A percentile compares a stretch with the other conserved stretches of the same genome.
These are phyloP conservation scores for Cordyceps farinosa DNA, from an alignment of 2,329 filamentous ascomycete genomes.

Conservation along the genomic window DNA sequence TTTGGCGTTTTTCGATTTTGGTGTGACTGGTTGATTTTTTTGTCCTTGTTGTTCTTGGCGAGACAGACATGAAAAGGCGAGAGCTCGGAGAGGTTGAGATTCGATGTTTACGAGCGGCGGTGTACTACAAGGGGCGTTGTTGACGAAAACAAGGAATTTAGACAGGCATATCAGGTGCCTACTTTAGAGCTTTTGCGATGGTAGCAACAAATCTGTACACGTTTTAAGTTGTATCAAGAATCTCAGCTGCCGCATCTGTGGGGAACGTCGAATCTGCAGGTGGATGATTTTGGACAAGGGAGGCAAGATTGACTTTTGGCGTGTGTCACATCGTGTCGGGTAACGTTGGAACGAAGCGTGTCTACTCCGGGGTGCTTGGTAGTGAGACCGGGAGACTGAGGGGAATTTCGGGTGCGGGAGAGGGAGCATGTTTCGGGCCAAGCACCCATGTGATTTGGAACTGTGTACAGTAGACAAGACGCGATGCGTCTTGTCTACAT, in stretches of 20 bases:
- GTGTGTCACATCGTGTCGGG: not conserved
- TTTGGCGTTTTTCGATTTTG: conserved; percentile 10
- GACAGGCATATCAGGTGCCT: not conserved
- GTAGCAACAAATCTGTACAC: not conserved
- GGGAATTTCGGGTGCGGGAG: too few species aligned
- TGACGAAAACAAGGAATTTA: not conserved
- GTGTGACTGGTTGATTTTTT: conserved; percentile 2
- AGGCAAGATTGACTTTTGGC: not conserved
- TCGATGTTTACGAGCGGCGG: not conserved
- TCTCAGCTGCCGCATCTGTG: not conserved
- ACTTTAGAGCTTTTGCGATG: not conserved
- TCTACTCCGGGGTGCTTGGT: too few species aligned
- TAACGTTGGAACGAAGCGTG: too few species aligned
- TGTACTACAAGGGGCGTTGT: not conserved
- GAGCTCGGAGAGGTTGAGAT: not conserved
- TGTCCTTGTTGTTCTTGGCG: not conserved
- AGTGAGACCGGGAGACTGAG: too few species aligned
- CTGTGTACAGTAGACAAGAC: too few species aligned
- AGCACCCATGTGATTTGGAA: too few species aligned
- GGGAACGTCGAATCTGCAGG: not conserved
- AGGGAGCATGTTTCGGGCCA: too few species aligned
- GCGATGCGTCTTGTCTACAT: too few species aligned
- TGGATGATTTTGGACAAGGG: not conserved
- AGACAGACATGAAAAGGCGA: conserved; percentile 1
- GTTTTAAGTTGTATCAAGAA: too few species aligned